phyloP scores from a whole-genome alignment of 805 yeast genomes.

The Hanseniaspora taiwanica region DNA sequence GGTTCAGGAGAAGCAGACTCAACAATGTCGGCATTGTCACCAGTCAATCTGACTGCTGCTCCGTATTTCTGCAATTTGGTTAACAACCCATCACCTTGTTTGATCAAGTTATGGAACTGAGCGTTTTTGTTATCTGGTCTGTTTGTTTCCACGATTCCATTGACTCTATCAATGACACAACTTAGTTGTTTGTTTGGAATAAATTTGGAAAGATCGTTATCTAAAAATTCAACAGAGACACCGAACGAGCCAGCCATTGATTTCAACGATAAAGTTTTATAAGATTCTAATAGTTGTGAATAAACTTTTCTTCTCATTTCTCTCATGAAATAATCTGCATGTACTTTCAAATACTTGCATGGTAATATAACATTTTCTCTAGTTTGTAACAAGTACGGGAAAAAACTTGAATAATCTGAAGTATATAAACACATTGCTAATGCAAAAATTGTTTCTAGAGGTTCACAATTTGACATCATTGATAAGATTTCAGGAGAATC shows the following conservation, averaged over 20 bases:
- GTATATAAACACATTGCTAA: slow-evolving; percentile 79
- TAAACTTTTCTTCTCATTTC: slow-evolving; percentile 94
- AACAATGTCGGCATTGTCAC: slow-evolving; percentile 20
- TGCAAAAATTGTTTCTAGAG: slow-evolving; percentile 67
- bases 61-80: slow-evolving; percentile 94
- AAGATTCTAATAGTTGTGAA: slow-evolving; percentile 85
- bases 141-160: slow-evolving; percentile 89
- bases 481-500: slow-evolving; percentile 91
- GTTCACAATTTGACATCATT: slow-evolving; percentile 54
- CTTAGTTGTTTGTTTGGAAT: slow-evolving; percentile 88
- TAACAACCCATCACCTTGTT: slow-evolving; percentile 83
- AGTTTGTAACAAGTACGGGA: slow-evolving; percentile 64
- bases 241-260: slow-evolving; percentile 94
- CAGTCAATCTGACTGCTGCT: slow-evolving; percentile 91
- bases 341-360: slow-evolving; percentile 57
- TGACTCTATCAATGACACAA: slow-evolving; percentile 91
- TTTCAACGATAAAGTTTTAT: slow-evolving; percentile 75
- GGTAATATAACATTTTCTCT: slow-evolving; percentile 57
- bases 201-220: slow-evolving; percentile 74
- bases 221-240: slow-evolving; percentile 77
- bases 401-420: slow-evolving; percentile 72
- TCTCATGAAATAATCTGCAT: slow-evolving; percentile 72
- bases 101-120: slow-evolving; percentile 77
- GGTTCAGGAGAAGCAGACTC: background rate
- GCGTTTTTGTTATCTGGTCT: slow-evolving; percentile 93